Conservation (phyloP, 768 basidiomycete genomes). For the Boletus edulis region DNA sequence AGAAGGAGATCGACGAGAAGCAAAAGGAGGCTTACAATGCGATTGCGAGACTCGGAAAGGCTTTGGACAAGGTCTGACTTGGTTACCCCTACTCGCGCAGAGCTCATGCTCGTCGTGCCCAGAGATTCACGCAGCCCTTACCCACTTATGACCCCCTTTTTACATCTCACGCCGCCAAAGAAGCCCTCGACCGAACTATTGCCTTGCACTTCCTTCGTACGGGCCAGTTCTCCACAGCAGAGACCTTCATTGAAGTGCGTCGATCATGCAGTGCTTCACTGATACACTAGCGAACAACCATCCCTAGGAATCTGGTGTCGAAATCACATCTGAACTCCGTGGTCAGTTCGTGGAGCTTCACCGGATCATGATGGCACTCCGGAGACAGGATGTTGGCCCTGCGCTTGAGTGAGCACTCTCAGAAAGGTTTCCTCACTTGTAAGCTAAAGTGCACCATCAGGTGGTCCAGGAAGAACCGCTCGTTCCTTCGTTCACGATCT, state of each 20-base stretch:
- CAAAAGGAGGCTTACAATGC: constrained; percentile 87
- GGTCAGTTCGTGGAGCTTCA: constrained; percentile 68
- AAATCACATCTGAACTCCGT: constrained; percentile 50
- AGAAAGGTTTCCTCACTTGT: neutral
- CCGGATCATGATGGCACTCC: constrained; percentile 64
- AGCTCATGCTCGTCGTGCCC: constrained; percentile 6
- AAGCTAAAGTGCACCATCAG: constrained; percentile 38
- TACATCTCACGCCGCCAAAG: constrained; percentile 53
- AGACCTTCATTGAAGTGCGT: constrained; percentile 69
- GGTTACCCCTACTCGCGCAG: neutral
- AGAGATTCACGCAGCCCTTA: constrained; percentile 61
- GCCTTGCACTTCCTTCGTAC: constrained; percentile 77
- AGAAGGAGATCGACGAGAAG: constrained; percentile 83
- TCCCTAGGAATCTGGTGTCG: constrained; percentile 62
- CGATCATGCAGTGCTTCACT: neutral
- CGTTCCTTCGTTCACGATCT: constrained; percentile 62
- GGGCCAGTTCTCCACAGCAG: constrained; percentile 75
- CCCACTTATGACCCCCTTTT: constrained; percentile 71
- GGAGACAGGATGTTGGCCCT: constrained; percentile 62
- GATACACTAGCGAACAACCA: neutral
- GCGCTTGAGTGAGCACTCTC: constrained; percentile 66
- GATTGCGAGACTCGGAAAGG: constrained; percentile 77
- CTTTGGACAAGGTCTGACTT: constrained; percentile 79
- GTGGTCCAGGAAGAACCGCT: constrained; percentile 70
- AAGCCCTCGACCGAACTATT: constrained; percentile 66